Base-by-base conservation (phyloP, 1,284 basidiomycete genomes). In the Trametes pubescens region DNA sequence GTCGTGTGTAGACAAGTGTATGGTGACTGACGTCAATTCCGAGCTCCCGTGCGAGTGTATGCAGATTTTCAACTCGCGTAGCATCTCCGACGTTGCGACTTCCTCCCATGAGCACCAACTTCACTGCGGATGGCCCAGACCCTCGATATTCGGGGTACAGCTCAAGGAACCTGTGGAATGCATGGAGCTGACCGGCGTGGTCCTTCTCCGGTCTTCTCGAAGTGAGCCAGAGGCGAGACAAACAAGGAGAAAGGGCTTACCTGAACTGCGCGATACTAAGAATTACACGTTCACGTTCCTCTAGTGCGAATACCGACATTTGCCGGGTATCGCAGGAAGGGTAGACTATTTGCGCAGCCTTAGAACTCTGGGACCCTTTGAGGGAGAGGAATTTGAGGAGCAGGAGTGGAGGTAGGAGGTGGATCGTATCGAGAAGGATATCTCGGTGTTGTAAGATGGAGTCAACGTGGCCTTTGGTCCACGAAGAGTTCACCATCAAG, bases 401-500 rank as follows among this genome's bases (percentile, higher is more conserved):
- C 57, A 71, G 57, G 21, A 75, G 56, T 0, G 73, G 71, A 0
- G 67, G 65, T 35, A 76, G 59, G 34, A 70, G 47, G 57, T 86
- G 82, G 9, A 88, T 51, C 24, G 75, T 52, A 54, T 84, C 81
- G 22, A 88, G 72, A 4, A 84, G 70, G 13, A 68, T 72, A 71
- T 89, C 86, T 18, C 78, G 78, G 63, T 88, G 80, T n/a, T 78
- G 78, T 16, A 96, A 78, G 51, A 96, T 87, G 1, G 84, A 81
- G 69, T 92, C 84, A 67, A 99, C 81, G 73, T 99, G 98, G 44
- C 84, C 85, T 69, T 90, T 88, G 1, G 98, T 99, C 97, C 98
- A 99, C 0, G 92, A 91, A 0, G 95, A 98, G 77, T 99, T 99
- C 68, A 91, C 95, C 90, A 98, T 96, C 53, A 92, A 68, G 77